Evolutionary conservation across 768 basidiomycete genomes (phyloP).

Genomic region (Psilocybe sp.): DNA sequence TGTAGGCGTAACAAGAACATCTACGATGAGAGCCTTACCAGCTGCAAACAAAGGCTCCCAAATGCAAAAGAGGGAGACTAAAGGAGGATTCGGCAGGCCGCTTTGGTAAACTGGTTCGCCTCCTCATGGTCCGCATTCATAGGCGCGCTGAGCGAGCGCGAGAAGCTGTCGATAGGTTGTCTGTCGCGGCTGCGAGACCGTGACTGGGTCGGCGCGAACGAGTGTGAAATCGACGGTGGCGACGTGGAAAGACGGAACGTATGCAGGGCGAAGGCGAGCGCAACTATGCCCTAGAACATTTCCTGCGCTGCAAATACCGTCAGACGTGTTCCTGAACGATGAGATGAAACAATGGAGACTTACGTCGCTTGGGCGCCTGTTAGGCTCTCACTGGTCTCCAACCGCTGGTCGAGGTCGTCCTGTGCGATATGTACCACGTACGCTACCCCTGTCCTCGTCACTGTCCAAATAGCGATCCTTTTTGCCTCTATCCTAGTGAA

Average conservation of each 20-base stretch:
- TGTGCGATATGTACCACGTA: conserved; percentile 24
- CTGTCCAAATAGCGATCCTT: conserved; percentile 16
- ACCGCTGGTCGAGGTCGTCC: conserved; percentile 39
- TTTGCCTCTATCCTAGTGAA: conserved; percentile 41
- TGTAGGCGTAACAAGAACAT: conserved; percentile 97
- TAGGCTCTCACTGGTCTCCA: conserved; percentile 85
- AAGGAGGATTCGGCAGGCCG: conserved; percentile 25
- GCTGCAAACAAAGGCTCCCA: conserved; percentile 91
- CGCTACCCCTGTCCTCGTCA: conserved; percentile 35
- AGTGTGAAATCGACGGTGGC: conserved; percentile 50
- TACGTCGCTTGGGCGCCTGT: conserved; percentile 72
- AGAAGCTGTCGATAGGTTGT: conserved; percentile 61
- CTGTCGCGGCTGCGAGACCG: conserved; percentile 65
- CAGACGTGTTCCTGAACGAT: conserved; percentile 2
- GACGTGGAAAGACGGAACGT: conserved; percentile 65
- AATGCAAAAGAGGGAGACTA: conserved; percentile 33
- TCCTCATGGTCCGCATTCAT: conserved; percentile 93
- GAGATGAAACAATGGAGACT: conserved; percentile 18
- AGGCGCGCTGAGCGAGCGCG: conserved; percentile 81
- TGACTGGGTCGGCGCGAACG: conserved; percentile 47
- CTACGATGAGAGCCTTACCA: conserved; percentile 99
- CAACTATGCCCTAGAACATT: conserved; percentile 64
- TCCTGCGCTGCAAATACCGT: conserved; percentile 46
- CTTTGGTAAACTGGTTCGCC: conserved; percentile 89
- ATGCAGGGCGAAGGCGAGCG: conserved; percentile 65